Percentiles rank a stretch among this genome's conserved stretches.
Evolutionary conservation across 371 early-diverging fungal genomes (phyloP).

Genomic region (Rhizomucor pusillus): DNA sequence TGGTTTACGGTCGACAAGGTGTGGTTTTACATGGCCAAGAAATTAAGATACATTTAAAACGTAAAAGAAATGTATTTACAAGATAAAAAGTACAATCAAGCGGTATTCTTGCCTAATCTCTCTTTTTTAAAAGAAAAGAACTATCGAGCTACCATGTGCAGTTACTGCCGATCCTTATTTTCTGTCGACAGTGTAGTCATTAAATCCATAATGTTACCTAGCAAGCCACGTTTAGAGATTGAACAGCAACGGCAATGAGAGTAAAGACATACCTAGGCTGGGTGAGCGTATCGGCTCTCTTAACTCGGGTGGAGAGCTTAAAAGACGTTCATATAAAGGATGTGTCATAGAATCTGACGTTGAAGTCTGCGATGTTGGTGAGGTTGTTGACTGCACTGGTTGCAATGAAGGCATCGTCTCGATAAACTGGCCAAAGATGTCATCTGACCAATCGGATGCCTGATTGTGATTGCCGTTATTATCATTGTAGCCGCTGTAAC

Average conservation of each 20-base stretch:
- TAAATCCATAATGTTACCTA: conserved; percentile 33
- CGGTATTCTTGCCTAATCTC: too few species aligned
- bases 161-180: too few species aligned
- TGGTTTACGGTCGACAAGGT: too few species aligned
- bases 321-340: conserved; percentile 22
- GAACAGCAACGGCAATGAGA: conserved; percentile 11
- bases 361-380: conserved; percentile 1
- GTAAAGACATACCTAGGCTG: conserved; percentile 22
- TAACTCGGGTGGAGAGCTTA: conserved; percentile 19
- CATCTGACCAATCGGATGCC: conserved; percentile 18
- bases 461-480: not conserved
- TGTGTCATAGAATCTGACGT: conserved; percentile 6
- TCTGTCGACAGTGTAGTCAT: conserved; percentile 32
- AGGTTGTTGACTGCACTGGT: conserved; percentile 5
- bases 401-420: conserved; percentile 14
- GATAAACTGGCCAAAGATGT: conserved; percentile 7
- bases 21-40: too few species aligned
- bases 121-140: too few species aligned
- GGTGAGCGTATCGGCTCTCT: conserved; percentile 26
- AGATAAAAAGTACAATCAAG: too few species aligned
- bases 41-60: too few species aligned
- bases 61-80: too few species aligned
- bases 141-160: too few species aligned
- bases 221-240: conserved; percentile 4
- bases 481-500: not conserved